phyloP scores from a whole-genome alignment of 768 basidiomycete species.

The Dentipellis sp. region DNA sequence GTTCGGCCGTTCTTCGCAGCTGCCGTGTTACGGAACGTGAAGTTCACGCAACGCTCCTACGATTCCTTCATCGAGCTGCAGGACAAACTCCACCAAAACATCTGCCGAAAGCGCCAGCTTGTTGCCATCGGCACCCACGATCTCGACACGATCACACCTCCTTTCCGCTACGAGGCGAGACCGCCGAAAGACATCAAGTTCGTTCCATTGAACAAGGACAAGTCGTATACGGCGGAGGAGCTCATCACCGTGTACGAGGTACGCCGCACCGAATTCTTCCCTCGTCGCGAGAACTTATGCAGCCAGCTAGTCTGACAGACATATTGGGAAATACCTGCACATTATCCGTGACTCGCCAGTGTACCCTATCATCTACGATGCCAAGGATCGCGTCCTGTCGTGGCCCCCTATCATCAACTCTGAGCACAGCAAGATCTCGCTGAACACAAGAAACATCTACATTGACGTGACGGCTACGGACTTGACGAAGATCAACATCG shows the following conservation, averaged over 20 bases:
- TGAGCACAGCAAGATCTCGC: slow-evolving; percentile 92
- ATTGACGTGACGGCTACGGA: slow-evolving; percentile 97
- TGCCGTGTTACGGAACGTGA: slow-evolving; percentile 83
- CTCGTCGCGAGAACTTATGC: background rate
- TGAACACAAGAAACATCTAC: slow-evolving; percentile 90
- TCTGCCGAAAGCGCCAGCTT: slow-evolving; percentile 81
- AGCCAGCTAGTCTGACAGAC: slow-evolving; percentile 70
- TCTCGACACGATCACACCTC: slow-evolving; percentile 77
- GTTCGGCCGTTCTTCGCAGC: slow-evolving; percentile 89
- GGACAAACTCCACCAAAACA: slow-evolving; percentile 96
- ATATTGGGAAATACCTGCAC: slow-evolving; percentile 78
- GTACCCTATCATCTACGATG: slow-evolving; percentile 96
- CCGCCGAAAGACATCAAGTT: slow-evolving; percentile 89
- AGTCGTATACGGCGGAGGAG: slow-evolving; percentile 78
- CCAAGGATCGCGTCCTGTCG: slow-evolving; percentile 76
- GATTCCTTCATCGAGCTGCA: slow-evolving; percentile 99
- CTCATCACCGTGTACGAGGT: slow-evolving; percentile 95
- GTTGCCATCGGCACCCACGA: slow-evolving; percentile 98
- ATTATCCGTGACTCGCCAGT: slow-evolving; percentile 94
- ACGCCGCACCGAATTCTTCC: slow-evolving; percentile 13
- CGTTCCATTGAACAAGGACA: slow-evolving; percentile 71
- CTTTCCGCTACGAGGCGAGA: slow-evolving; percentile 81
- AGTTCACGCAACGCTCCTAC: slow-evolving; percentile 83
- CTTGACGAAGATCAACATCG: slow-evolving; percentile 91
- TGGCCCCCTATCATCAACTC: slow-evolving; percentile 99